Conservation (phyloP, 2,329 filamentous ascomycete species). For the Apiospora rasikravindrae region DNA sequence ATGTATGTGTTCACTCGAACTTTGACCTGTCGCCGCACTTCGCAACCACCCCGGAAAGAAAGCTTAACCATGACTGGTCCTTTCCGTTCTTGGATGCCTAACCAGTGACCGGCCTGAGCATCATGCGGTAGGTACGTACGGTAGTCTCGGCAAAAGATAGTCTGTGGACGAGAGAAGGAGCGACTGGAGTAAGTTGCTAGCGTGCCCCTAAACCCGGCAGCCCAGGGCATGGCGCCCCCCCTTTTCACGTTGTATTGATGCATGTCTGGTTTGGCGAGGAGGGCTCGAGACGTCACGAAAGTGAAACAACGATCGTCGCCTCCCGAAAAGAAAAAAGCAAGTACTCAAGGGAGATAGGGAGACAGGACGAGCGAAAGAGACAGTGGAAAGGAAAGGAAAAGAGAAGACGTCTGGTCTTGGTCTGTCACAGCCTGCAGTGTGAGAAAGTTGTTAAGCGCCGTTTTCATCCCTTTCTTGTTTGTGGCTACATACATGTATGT, state of each 20-base stretch:
- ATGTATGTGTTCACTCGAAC: slow-evolving; percentile 1
- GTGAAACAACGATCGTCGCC: neutral
- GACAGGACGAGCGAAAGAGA: neutral
- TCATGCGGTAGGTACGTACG: neutral
- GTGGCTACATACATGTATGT: neutral
- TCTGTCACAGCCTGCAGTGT: neutral
- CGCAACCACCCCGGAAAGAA: neutral
- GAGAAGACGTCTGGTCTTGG: neutral
- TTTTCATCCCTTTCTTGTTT: neutral
- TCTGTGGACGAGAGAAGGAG: neutral
- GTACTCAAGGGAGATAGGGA: neutral
- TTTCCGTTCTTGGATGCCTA: too few relatives aligned
- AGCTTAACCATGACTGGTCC: neutral
- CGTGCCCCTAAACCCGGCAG: neutral
- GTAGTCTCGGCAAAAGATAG: neutral
- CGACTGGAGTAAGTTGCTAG: neutral
- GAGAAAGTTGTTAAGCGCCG: neutral
- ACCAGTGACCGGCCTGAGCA: neutral
- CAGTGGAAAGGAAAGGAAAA: neutral
- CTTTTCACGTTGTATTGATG: neutral
- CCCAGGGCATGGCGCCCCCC: neutral
- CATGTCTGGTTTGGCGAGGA: neutral
- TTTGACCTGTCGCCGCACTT: neutral
- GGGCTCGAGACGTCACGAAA: neutral
- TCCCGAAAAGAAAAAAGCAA: neutral